Conservation (phyloP, 2,329 filamentous ascomycete genomes). For the Bretziella fagacearum region DNA sequence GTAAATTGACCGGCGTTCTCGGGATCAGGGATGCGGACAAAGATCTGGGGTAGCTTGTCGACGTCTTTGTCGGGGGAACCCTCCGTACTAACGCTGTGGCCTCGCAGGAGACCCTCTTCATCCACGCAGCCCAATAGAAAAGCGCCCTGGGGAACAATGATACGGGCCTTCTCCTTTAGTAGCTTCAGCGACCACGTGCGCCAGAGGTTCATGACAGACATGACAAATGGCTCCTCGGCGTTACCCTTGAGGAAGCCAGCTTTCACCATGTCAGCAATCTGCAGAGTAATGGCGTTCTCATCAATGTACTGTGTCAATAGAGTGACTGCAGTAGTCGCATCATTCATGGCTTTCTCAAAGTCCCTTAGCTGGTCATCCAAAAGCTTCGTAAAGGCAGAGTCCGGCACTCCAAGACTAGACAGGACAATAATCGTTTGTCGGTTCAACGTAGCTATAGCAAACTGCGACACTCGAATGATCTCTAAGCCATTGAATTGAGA, state of each 20-base stretch:
- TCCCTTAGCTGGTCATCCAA: constrained; percentile 49
- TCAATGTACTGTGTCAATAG: constrained; percentile 65
- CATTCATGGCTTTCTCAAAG: constrained; percentile 52
- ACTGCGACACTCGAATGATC: constrained; percentile 65
- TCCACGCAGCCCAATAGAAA: constrained; percentile 82
- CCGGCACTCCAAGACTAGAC: constrained; percentile 55
- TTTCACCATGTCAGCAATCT: constrained; percentile 56
- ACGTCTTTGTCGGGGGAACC: constrained; percentile 27
- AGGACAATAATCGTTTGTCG: constrained; percentile 81
- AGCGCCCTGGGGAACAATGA: constrained; percentile 65
- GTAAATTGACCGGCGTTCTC: constrained; percentile 41
- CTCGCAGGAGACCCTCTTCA: constrained; percentile 59
- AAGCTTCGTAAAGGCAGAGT: constrained; percentile 48
- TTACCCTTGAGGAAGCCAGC: constrained; percentile 57
- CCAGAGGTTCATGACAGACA: constrained; percentile 69
- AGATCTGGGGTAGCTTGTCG: constrained; percentile 61
- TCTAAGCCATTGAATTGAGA: constrained; percentile 57
- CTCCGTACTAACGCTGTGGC: constrained; percentile 41
- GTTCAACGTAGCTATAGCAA: constrained; percentile 66
- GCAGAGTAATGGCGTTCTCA: constrained; percentile 63
- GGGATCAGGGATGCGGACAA: constrained; percentile 58
- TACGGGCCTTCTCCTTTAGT: constrained; percentile 81
- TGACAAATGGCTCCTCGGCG: constrained; percentile 58
- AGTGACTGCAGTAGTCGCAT: constrained; percentile 44
- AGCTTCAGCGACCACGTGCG: constrained; percentile 75